Evolutionary conservation across 257 asterid genomes (phyloP), one percentile per base, ranked within the genome.

Genomic region (Paraleonurus japonicus): DNA sequence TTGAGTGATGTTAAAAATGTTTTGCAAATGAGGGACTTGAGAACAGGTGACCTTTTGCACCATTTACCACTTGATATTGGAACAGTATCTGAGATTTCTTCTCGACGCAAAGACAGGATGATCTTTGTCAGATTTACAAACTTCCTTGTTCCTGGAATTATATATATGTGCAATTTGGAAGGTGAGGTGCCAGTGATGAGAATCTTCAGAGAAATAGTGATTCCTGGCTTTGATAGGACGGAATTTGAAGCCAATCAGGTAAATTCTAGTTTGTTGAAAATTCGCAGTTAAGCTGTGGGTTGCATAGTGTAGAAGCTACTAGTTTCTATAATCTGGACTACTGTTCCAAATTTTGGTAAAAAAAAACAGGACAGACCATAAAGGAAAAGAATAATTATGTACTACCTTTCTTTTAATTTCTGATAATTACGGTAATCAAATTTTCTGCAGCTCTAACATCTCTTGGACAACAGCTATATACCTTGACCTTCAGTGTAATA

Each of bases 1-100:
- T 80, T 92, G 82, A 81, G 87, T 45, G 99, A 95, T 68, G 99
- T 92, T 45, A 95, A 95, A 70, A 87, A 89, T 76, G 87, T 92
- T 74, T 65, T 95, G 84, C 98, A 95, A 86, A 66, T 92, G 67
- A 81, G 95, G 81, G 96, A 92, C 82, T 84, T 95, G 82, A 77
- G 77, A 72, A 85, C 97, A 20, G 98, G 98, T 13, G 47, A 67
- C 35, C 81, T 92, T 63, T 73, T 92, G 67, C 96, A 87, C 79
- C 82, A 75, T 72, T 79, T 95, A 73, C 90, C 90, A 9, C 80
- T 95, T 62, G 98, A 92, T 61, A 95, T 95, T 61, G 99, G 99
- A 47, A 45, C 95, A 7, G 96, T 92, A 4, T 81, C 85, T 41
- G 88, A 78, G 2, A 75, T 92, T 78, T 89, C 96, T 55, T 83